Conservation (phyloP, 306 rosid genomes). For the Quercus ilex region DNA sequence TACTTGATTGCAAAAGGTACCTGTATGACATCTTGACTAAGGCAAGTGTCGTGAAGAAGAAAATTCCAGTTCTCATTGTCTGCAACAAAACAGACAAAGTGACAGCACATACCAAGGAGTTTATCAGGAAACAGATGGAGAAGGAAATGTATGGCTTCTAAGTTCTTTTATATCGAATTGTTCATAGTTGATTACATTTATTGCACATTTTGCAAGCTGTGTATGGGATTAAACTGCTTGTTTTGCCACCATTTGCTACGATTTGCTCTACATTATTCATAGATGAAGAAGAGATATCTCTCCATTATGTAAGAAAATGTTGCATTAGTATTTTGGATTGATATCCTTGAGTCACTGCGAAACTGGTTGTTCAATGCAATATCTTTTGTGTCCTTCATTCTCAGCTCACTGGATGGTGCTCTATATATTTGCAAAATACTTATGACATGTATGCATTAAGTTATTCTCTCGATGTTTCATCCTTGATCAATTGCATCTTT, state of each 20-base stretch:
- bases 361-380: not conserved
- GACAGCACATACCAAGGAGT: slow-evolving; percentile 92
- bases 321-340: not conserved
- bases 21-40: slow-evolving; percentile 84
- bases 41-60: slow-evolving; percentile 86
- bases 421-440: not conserved
- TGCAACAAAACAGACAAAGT: slow-evolving; percentile 96
- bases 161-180: not conserved
- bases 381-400: not conserved
- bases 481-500: not conserved
- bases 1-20: slow-evolving; percentile 46
- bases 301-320: not conserved
- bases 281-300: not conserved
- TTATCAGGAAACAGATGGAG: slow-evolving; percentile 81
- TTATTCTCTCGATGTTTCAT: not conserved
- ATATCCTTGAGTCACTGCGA: not conserved
- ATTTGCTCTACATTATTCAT: not conserved
- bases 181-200: slow-evolving; percentile 1
- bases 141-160: slow-evolving; percentile 78
- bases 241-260: not conserved
- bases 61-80: slow-evolving; percentile 77
- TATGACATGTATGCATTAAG: not conserved
- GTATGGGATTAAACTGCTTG: not conserved
- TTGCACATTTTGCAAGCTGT: slow-evolving; percentile 1
- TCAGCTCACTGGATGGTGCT: not conserved